Conservation (phyloP, 495 filamentous ascomycete species). For the Penicillium crystallinum region DNA sequence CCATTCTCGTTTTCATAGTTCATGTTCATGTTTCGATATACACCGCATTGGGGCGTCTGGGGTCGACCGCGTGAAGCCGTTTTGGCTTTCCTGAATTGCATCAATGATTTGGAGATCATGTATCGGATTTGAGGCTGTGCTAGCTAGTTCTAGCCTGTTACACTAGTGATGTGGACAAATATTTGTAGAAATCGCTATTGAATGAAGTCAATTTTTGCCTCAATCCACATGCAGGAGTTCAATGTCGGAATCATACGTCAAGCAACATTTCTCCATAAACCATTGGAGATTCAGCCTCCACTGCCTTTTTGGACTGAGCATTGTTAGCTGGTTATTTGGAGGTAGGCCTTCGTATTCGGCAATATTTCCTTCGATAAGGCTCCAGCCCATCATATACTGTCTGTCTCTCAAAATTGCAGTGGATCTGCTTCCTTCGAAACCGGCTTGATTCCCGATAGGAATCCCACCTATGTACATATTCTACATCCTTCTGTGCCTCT, state of each 20-base stretch:
- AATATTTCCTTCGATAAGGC: too few species aligned
- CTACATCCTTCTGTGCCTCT: too few species aligned
- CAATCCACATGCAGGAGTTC: not conserved
- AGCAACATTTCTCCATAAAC: not conserved
- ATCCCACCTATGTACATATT: not conserved
- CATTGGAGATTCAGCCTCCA: not conserved
- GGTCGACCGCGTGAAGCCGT: slow-evolving; percentile 30
- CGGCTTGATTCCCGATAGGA: not conserved
- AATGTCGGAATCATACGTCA: not conserved
- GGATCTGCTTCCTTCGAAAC: not conserved
- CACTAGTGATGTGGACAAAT: not conserved
- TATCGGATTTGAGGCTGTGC: not conserved
- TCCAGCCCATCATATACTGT: not conserved
- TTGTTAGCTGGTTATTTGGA: too few species aligned
- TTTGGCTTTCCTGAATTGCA: slow-evolving; percentile 28
- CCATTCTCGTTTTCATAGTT: slow-evolving; percentile 17
- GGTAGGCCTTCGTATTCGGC: too few species aligned
- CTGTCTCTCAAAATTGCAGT: not conserved
- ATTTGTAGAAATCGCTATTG: not conserved
- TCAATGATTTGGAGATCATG: slow-evolving; percentile 26
- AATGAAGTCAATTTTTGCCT: not conserved
- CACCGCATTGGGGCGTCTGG: slow-evolving; percentile 42
- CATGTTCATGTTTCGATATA: slow-evolving; percentile 33
- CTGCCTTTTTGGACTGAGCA: not conserved
- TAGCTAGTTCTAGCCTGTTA: slow-evolving; percentile 1